These are phyloP conservation scores for Coriolopsis trogii DNA, from an alignment of 1,284 basidiomycete genomes.

Conservation along the genomic window DNA sequence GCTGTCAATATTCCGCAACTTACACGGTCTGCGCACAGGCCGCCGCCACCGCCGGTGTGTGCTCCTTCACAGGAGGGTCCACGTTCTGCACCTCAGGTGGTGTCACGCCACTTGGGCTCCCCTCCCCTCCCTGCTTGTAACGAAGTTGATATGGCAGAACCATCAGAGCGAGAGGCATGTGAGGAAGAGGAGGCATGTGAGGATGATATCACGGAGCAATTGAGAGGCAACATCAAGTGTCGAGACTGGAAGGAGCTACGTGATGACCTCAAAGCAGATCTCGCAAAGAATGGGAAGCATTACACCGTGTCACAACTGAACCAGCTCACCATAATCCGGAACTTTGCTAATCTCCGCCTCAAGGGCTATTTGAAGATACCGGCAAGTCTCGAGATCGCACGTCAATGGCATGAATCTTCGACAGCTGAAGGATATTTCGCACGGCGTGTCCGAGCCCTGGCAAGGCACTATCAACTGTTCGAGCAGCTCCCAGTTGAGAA, in stretches of 20 bases:
- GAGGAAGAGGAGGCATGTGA: too few species aligned
- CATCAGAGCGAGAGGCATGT: too few species aligned
- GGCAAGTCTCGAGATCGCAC: slow-evolving; percentile 38
- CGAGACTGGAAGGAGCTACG: neutral
- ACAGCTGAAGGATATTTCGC: slow-evolving; percentile 34
- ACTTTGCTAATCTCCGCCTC: slow-evolving; percentile 39
- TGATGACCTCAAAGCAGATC: slow-evolving; percentile 42
- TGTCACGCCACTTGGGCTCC: too few species aligned
- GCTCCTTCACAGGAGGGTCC: too few species aligned
- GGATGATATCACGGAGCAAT: neutral
- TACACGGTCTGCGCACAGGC: too few species aligned
- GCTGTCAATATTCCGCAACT: too few species aligned
- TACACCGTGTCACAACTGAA: slow-evolving; percentile 28
- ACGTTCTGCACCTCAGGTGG: too few species aligned
- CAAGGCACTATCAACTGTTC: slow-evolving; percentile 41
- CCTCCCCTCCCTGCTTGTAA: too few species aligned
- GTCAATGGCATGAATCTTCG: slow-evolving; percentile 41
- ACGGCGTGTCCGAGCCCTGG: slow-evolving; percentile 32
- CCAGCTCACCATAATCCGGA: slow-evolving; percentile 36
- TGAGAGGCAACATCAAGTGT: neutral
- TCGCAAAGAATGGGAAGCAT: slow-evolving; percentile 42
- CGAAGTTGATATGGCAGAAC: too few species aligned
- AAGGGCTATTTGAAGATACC: slow-evolving; percentile 32
- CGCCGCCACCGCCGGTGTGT: too few species aligned
- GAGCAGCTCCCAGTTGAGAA: slow-evolving; percentile 37